A percentile compares a stretch with the other conserved stretches of the same genome.
phyloP scores from a whole-genome alignment of 495 filamentous ascomycete genomes.

The Penicillium bovifimosum region DNA sequence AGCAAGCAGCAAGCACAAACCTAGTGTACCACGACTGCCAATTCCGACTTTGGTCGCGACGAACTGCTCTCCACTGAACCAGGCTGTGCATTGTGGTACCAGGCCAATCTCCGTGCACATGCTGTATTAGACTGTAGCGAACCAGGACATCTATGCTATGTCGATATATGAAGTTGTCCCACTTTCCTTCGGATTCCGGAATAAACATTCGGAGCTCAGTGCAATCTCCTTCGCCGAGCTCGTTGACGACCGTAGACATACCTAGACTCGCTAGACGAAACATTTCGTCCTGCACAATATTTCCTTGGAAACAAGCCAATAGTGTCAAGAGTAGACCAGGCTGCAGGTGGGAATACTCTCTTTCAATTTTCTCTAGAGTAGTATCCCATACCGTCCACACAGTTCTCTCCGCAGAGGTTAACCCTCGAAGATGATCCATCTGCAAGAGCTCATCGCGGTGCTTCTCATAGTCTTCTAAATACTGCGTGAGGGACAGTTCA shows the following conservation, averaged over 20 bases:
- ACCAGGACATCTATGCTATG: background rate
- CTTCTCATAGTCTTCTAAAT: background rate
- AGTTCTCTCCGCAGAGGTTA: background rate
- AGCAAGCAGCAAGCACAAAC: conserved; percentile 3
- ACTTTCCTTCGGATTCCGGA: background rate
- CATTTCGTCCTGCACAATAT: background rate
- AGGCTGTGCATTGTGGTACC: conserved; percentile 5
- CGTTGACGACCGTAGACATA: background rate
- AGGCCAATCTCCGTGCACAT: conserved; percentile 2
- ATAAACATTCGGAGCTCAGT: background rate
- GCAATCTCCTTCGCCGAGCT: background rate
- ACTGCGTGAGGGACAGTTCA: background rate
- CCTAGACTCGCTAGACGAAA: background rate
- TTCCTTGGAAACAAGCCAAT: background rate
- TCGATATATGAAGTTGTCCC: background rate
- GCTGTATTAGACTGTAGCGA: conserved; percentile 4
- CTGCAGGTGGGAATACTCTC: background rate
- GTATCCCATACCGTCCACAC: background rate
- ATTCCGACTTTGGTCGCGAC: background rate
- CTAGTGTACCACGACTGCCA: conserved; percentile 1
- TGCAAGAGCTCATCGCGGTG: background rate
- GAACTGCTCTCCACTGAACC: conserved; percentile 1
- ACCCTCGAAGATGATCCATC: background rate
- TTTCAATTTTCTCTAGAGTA: background rate
- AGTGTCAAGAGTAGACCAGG: background rate